A percentile compares a stretch with the other conserved stretches of the same genome.
Conservation (phyloP, 345 rosid species). For the Arabis alpina region DNA sequence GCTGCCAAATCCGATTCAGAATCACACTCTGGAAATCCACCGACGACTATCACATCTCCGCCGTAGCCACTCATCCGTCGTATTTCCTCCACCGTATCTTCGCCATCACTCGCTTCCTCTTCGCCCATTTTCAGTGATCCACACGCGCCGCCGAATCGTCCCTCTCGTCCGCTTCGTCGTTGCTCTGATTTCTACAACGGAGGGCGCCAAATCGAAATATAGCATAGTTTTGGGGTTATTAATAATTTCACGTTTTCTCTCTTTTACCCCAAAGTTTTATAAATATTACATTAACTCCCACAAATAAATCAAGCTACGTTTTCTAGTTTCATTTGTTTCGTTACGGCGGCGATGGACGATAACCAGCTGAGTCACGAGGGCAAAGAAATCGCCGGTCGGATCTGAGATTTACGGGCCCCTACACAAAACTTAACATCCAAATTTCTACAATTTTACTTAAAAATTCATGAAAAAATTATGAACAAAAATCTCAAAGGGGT, state of each 20-base stretch:
- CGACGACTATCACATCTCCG: slow-evolving; percentile 55
- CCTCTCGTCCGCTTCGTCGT: slow-evolving; percentile 15
- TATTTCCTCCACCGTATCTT: slow-evolving; percentile 43
- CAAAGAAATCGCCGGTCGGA: no score
- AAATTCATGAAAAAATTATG: no score
- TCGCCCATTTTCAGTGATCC: slow-evolving; percentile 23
- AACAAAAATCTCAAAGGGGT: no score
- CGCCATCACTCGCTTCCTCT: slow-evolving; percentile 33
- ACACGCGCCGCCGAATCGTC: slow-evolving; percentile 25
- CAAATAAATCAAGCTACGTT: not conserved
- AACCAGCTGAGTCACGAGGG: no score
- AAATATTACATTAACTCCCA: not conserved
- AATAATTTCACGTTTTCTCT: not conserved
- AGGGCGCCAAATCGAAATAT: slow-evolving; percentile 7
- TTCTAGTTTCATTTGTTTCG: no score
- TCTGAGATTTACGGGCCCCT: no score
- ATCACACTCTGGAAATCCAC: slow-evolving; percentile 43
- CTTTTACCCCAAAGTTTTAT: not conserved
- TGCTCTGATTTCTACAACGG: not conserved
- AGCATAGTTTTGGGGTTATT: slow-evolving; percentile 16
- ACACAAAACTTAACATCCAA: no score
- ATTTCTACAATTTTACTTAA: no score
- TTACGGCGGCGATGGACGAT: no score
- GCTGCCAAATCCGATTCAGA: slow-evolving; percentile 65
- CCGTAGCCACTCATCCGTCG: slow-evolving; percentile 60